A percentile compares a stretch with the other conserved stretches of the same genome.
Conservation (phyloP, 2,329 filamentous ascomycete genomes). For the Colletotrichum echinochloae region DNA sequence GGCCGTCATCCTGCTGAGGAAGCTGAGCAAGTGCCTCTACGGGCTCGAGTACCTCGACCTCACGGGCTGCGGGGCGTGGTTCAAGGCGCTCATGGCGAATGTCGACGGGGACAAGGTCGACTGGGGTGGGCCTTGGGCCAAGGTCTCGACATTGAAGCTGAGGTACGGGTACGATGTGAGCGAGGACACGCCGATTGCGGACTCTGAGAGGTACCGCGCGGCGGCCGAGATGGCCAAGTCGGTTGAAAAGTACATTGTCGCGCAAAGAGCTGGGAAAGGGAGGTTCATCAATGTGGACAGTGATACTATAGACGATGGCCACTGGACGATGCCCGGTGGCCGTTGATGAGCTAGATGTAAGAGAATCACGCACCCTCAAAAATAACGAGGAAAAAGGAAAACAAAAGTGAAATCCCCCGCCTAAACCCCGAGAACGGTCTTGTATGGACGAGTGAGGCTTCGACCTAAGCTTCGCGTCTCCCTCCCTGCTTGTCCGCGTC, state of each 20-base stretch:
- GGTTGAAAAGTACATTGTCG: constrained; percentile 62
- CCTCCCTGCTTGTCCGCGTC: constrained; percentile 19
- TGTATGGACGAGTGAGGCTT: too few relatives aligned
- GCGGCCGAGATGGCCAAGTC: constrained; percentile 53
- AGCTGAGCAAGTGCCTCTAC: constrained; percentile 67
- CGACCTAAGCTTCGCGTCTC: not conserved
- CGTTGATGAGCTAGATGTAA: constrained; percentile 3
- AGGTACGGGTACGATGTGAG: constrained; percentile 56
- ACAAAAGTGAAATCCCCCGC: too few relatives aligned
- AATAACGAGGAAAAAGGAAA: not conserved
- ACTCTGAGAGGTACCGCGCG: constrained; percentile 50
- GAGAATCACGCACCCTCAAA: not conserved
- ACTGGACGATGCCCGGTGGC: not conserved
- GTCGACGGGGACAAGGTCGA: constrained; percentile 63
- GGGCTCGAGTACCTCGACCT: constrained; percentile 71
- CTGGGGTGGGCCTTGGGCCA: constrained; percentile 67
- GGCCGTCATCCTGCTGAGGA: constrained; percentile 65
- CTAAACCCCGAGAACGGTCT: not conserved
- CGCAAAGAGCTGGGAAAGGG: constrained; percentile 60
- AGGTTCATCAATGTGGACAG: constrained; percentile 62
- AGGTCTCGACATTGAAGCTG: constrained; percentile 60
- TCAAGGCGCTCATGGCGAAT: constrained; percentile 57
- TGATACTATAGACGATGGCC: constrained; percentile 44
- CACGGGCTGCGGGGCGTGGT: constrained; percentile 70
- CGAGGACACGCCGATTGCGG: constrained; percentile 50